Percentiles rank a stretch among this genome's conserved stretches.
Evolutionary conservation across 768 basidiomycete species (phyloP).

Genomic region (Tricholoma furcatifolium): DNA sequence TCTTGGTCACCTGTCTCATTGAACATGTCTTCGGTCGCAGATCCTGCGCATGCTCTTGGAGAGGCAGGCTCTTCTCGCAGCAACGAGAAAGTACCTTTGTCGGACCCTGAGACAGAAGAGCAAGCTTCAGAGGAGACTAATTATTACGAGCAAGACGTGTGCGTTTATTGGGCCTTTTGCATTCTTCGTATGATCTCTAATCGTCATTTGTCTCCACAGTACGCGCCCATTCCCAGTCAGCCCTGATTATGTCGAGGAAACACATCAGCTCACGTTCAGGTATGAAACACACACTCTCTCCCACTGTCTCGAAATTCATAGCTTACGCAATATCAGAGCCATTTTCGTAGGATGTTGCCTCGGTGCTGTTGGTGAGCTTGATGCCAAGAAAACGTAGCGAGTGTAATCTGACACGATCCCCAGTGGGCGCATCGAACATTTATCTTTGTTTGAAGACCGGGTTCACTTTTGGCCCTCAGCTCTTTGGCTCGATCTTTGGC

Average conservation of each 20-base stretch:
- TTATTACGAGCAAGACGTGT: conserved; percentile 40
- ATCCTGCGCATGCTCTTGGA: not conserved
- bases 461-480: conserved; percentile 62
- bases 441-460: conserved; percentile 71
- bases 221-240: conserved; percentile 54
- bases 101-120: conserved; percentile 15
- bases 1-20: not conserved
- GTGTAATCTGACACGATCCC: not conserved
- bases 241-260: conserved; percentile 44
- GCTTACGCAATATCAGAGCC: conserved; percentile 27
- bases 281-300: conserved; percentile 13
- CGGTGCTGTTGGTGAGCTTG: conserved; percentile 40
- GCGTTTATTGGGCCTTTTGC: conserved; percentile 13
- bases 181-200: not conserved
- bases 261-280: conserved; percentile 52
- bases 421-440: conserved; percentile 59
- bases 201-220: conserved; percentile 16
- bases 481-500: conserved; percentile 62
- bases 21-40: not conserved
- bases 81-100: conserved; percentile 25
- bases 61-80: conserved; percentile 12
- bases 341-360: conserved; percentile 49
- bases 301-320: not conserved
- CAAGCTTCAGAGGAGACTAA: conserved; percentile 18
- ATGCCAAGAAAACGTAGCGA: not conserved